Evolutionary conservation across 2,329 filamentous ascomycete species (phyloP).

Genomic region (Cercospora janseana): DNA sequence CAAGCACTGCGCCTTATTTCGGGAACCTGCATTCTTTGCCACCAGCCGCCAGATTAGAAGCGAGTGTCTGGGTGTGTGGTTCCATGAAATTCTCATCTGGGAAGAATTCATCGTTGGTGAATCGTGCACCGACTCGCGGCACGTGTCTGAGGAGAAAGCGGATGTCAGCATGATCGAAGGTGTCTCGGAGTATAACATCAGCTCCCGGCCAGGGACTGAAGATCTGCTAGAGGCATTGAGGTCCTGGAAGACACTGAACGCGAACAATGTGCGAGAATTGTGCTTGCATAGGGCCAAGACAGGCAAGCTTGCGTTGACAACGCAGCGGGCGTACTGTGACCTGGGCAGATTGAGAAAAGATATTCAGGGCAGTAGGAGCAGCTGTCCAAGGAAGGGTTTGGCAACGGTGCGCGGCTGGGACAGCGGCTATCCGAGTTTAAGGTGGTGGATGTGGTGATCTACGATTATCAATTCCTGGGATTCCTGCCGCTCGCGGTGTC

Average conservation of each 20-base stretch:
- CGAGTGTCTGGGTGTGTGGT: conserved; percentile 24
- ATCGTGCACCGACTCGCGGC: neutral
- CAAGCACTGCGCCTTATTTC: conserved; percentile 13
- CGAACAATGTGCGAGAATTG: conserved; percentile 15
- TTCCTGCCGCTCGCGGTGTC: neutral
- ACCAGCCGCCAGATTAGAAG: conserved; percentile 19
- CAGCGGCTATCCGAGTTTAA: conserved; percentile 16
- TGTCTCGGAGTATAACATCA: neutral
- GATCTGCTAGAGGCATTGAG: neutral
- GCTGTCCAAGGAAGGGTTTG: conserved; percentile 25
- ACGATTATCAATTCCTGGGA: no score
- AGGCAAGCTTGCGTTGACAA: conserved; percentile 17
- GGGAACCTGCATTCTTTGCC: conserved; percentile 21
- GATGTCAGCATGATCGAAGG: conserved; percentile 3
- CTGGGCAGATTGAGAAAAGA: conserved; percentile 16
- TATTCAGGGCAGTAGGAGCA: conserved; percentile 21
- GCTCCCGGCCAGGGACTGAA: neutral
- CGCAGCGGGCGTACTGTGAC: conserved; percentile 23
- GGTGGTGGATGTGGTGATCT: conserved; percentile 31
- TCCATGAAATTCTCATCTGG: conserved; percentile 23
- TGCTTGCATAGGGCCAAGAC: conserved; percentile 15
- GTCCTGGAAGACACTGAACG: conserved; percentile 15
- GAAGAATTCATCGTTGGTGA: conserved; percentile 18
- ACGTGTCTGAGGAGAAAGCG: neutral
- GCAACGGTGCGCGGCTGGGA: conserved; percentile 16